Base-by-base conservation (phyloP, 202 grass and related monocot genomes). In the Dendrocalamus latiflorus region DNA sequence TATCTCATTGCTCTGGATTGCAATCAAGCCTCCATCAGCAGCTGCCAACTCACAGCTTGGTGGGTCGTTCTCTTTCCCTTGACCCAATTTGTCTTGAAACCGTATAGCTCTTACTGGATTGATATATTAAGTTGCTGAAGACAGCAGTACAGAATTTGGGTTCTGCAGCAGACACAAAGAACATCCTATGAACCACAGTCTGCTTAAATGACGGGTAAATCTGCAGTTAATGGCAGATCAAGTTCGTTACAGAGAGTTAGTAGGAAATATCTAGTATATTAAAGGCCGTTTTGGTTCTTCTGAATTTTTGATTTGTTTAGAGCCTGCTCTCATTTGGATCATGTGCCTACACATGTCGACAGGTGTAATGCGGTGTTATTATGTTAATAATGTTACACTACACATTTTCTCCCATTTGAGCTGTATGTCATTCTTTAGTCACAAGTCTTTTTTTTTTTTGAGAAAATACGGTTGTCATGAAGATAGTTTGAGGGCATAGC, bases 1-100 rank as follows among this genome's bases (percentile, higher is more conserved):
- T 30, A 95, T 95, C 62, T 99, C 93, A 36, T 84, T 99, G 81
- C 87, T 99, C 65, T 95, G 91, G 86, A 88, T 96, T 65, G 93
- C 93, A 6, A 99, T 99, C 83, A 96, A 92, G 67, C 95, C 95
- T 64, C 96, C 91, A 14, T 91, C 96, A 4, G 37, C 60, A 24
- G 53, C 72, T 70, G 88, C 92, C 75, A 79, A 85, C 60, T 81
- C 91, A 2, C 93, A 99, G 80, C 21, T 99, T 1, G 96, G 96
- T 5, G 93, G 93, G 36, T 93, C 95, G 0, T 99, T 99, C 86
- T 84, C 87, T 36, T 94, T 99, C 88, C 96, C 93, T 76, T 99
- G 85, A 97, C 66, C 57, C 65, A 62, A 63, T 63, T 72, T 76
- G 80, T 67, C 71, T 42, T 62, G 22, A 81, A 62, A 69, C 57